Conservation (phyloP, 2,329 filamentous ascomycete species). For the Alternaria viburni region DNA sequence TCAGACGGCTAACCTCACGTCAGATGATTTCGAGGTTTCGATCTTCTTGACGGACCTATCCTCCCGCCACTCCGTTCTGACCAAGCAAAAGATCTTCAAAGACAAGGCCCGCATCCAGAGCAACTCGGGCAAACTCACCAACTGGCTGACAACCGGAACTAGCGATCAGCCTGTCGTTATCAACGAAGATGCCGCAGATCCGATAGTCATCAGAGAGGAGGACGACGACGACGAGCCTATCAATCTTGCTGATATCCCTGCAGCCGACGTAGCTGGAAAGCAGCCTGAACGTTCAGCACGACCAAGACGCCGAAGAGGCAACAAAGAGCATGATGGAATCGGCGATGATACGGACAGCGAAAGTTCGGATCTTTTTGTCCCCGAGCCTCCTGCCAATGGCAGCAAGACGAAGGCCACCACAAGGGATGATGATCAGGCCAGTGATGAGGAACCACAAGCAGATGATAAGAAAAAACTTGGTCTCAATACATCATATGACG, state of each 20-base stretch:
- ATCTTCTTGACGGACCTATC: conserved; percentile 89
- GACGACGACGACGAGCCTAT: conserved; percentile 62
- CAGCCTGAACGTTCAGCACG: conserved; percentile 21
- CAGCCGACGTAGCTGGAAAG: conserved; percentile 33
- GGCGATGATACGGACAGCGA: conserved; percentile 39
- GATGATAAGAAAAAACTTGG: conserved; percentile 91
- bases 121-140: conserved; percentile 56
- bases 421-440: conserved; percentile 23
- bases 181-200: conserved; percentile 53
- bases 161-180: conserved; percentile 52
- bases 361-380: conserved; percentile 38
- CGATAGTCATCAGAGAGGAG: conserved; percentile 61
- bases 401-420: conserved; percentile 21
- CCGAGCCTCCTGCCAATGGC: conserved; percentile 24
- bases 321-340: conserved; percentile 16
- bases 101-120: conserved; percentile 53
- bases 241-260: conserved; percentile 64
- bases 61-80: conserved; percentile 83
- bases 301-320: conserved; percentile 18
- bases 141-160: conserved; percentile 52
- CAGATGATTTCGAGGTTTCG: conserved; percentile 94
- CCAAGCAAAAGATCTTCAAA: conserved; percentile 78
- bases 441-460: conserved; percentile 60
- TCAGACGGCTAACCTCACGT: conserved; percentile 19
- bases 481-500: conserved; percentile 88